Evolutionary conservation across 805 yeast species (phyloP), one percentile per base, ranked within the genome.

Genomic region (Candida tallmaniae): DNA sequence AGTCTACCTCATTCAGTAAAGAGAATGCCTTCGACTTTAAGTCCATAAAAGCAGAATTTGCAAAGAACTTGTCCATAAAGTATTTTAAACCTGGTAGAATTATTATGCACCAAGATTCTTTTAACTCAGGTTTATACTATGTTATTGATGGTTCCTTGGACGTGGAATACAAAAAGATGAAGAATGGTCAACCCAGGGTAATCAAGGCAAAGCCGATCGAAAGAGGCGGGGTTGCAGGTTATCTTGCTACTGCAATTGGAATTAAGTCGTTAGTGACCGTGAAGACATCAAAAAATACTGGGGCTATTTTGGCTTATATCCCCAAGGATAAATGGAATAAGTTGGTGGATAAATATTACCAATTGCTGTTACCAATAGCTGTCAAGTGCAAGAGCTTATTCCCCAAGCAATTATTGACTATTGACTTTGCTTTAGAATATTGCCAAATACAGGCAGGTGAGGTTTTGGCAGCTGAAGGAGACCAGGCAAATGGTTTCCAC

Each of bases 391-490:
- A 83, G 29, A 68, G 67, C n/a, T 67, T 83, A 2, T 57, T 93
- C 25, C 80, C 89, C 19, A 64, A 73, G 19, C 75, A 83, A 36
- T 65, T 90, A 24, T 58, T 83, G 24, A 76, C 82, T 36, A 74
- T 93, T 27, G 97, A 90, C 51, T 86, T 84, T 57, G 96, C 97
- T 0, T 62, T 93, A 33, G 98, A 93, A 56, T 90, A 97, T 97
- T 78, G 89, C 26, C 96, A 87, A 39, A 68, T 84, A 9, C 78
- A 78, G n/a, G 90, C 97, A 2, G 96, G 97, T 0, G 80, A 81
- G 32, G 70, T 80, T 0, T 57, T 93, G 14, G 87, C 83, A 48
- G 71, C 77, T 2, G 93, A 90, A 53, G 94, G 87, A 2, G 93
- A 86, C 34, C 73, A 74, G 13, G 95, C 97, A 0, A 89, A 87